Evolutionary conservation across 139 green algal species (phyloP).

Genomic region (Chlorella sp.): DNA sequence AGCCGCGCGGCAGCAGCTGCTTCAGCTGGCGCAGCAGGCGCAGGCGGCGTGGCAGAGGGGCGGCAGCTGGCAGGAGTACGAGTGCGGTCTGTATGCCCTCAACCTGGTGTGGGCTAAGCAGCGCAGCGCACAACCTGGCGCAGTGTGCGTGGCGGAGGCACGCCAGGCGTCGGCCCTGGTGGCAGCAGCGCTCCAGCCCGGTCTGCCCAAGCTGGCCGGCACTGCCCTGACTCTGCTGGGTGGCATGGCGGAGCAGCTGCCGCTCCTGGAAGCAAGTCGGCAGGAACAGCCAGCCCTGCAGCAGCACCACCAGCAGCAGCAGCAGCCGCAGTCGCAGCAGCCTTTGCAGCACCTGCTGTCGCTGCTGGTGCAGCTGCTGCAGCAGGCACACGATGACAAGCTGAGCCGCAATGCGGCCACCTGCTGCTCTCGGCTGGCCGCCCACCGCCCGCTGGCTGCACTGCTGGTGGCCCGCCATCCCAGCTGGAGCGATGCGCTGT

Average conservation of each 20-base stretch:
- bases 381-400: conserved; percentile 49
- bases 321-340: background rate
- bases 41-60: background rate
- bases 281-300: background rate
- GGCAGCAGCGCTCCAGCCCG: background rate
- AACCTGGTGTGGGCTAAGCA: conserved; percentile 62
- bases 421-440: conserved; percentile 46
- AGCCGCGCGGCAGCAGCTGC: conserved; percentile 22
- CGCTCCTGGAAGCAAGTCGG: conserved; percentile 6
- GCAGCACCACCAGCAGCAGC: background rate
- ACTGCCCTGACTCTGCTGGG: conserved; percentile 70
- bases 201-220: conserved; percentile 63
- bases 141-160: background rate
- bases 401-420: conserved; percentile 68
- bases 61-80: conserved; percentile 40
- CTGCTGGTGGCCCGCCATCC: conserved; percentile 35
- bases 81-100: conserved; percentile 64
- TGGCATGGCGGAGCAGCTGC: conserved; percentile 55
- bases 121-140: conserved; percentile 34
- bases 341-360: conserved; percentile 2
- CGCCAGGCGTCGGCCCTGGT: background rate
- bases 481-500: background rate
- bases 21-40: conserved; percentile 23
- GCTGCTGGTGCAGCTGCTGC: conserved; percentile 40
- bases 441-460: conserved; percentile 36